phyloP scores from a whole-genome alignment of 495 filamentous ascomycete species.

The Hypoxylon intermedium region DNA sequence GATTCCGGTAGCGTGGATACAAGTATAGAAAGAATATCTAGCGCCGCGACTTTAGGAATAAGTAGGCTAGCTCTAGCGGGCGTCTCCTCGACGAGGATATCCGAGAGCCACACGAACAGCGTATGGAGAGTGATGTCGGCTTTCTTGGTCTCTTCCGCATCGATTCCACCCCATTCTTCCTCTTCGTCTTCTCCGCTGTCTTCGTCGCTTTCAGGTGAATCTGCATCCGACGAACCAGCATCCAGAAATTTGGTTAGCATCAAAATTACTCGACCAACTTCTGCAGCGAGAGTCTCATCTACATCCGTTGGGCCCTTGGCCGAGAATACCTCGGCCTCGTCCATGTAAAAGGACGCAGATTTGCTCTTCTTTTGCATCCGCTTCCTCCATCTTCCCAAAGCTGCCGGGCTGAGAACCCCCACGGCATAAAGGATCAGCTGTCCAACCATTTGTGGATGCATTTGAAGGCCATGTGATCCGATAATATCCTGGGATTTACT shows the following conservation, averaged over 20 bases:
- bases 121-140: constrained; percentile 62
- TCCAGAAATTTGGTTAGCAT: constrained; percentile 52
- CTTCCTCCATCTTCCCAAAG: constrained; percentile 55
- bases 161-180: constrained; percentile 52
- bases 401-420: constrained; percentile 68
- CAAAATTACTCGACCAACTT: constrained; percentile 63
- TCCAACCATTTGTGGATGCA: constrained; percentile 69
- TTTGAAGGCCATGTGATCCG: constrained; percentile 72
- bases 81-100: constrained; percentile 79
- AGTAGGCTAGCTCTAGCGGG: constrained; percentile 66
- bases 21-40: constrained; percentile 71
- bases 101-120: constrained; percentile 76
- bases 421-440: constrained; percentile 69
- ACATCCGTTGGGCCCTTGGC: constrained; percentile 9
- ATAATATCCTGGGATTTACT: constrained; percentile 65
- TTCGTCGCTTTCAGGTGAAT: constrained; percentile 43
- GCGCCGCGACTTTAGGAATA: constrained; percentile 74
- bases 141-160: constrained; percentile 50
- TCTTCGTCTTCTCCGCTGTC: constrained; percentile 43
- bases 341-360: constrained; percentile 1
- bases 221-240: constrained; percentile 33
- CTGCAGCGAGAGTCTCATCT: constrained; percentile 53
- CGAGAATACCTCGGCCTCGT: neutral
- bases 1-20: constrained; percentile 63
- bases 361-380: constrained; percentile 29